Base-by-base conservation (phyloP, 306 rosid species). In the Quercus dentata region DNA sequence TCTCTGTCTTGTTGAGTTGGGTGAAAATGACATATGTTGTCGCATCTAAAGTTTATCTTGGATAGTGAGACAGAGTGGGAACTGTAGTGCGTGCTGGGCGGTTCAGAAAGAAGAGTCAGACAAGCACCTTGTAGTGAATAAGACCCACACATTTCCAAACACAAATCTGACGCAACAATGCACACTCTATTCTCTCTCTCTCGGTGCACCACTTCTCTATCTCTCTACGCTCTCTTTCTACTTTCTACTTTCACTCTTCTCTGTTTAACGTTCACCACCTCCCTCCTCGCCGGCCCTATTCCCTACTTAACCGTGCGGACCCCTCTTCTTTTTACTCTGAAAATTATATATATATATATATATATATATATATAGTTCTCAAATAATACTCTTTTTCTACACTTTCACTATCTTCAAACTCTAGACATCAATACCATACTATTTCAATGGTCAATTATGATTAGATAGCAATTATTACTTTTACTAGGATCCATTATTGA, bases 1-100 rank as follows among this genome's bases (percentile, higher is more conserved):
- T 85, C 89, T 70, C 69, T 81, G 73, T 85, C 87, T 19, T 58
- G 90, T 85, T 86, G 93, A 85, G 91, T 82, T 89, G 88, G 67
- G 86, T 76, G 69, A 76, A 76, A 78, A 71, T 87, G 76, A 86
- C 88, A 57, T 69, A 58, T 71, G 44, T 28, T 76, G 82, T 84
- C 83, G 83, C 74, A 83, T 78, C 57, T 68, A 76, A 68, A 73
- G 11, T 72, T 68, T 59, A 13, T 59, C 14, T 23, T 27, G 44
- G 70, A 38, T 4, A 13, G 78, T 33, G 57, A 76, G 52, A 72
- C 62, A 54, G n/a, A 54, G 20, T n/a, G 73, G 27, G 31, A 56
- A 33, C 56, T 7, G 73, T 61, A 68, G 49, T 28, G 58, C 41
- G 73, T 57, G 77, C 33, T 57, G 80, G 74, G 86, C 69, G 82